These are phyloP conservation scores for Aspergillus fischeri DNA, from an alignment of 2,329 filamentous ascomycete species.

Conservation along the genomic window DNA sequence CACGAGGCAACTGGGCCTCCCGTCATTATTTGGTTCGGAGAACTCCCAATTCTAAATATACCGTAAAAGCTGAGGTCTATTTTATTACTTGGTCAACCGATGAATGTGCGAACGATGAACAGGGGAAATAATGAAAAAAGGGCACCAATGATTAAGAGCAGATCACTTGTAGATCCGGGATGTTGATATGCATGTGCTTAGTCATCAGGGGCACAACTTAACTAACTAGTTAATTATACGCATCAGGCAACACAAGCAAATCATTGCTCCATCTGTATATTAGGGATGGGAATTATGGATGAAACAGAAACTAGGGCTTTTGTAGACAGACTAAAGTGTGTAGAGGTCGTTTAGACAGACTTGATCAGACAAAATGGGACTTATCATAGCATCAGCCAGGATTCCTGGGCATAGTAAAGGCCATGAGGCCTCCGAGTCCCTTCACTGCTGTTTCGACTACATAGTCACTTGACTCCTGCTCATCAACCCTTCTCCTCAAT, in stretches of 20 bases:
- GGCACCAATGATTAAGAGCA: not conserved
- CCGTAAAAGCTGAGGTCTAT: not conserved
- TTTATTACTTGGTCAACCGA: not conserved
- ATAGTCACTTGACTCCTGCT: not conserved
- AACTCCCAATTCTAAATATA: slow-evolving; percentile 1
- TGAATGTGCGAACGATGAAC: not conserved
- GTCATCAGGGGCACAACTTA: slow-evolving; percentile 10
- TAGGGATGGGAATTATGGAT: not conserved
- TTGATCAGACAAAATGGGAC: not conserved
- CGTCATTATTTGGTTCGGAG: slow-evolving; percentile 15
- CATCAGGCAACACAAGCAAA: not conserved
- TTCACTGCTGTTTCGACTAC: not conserved
- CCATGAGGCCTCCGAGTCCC: not conserved
- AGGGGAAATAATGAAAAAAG: not conserved
- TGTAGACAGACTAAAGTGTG: not conserved
- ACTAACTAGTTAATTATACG: too few relatives aligned
- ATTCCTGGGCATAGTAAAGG: not conserved
- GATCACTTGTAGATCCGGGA: not conserved
- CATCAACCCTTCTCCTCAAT: not conserved
- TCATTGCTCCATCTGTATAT: not conserved
- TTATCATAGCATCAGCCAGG: not conserved
- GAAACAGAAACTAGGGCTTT: not conserved
- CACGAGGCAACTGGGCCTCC: slow-evolving; percentile 30
- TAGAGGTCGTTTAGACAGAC: not conserved
- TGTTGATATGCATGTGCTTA: slow-evolving; percentile 10